Evolutionary conservation across 2,329 filamentous ascomycete species (phyloP), one percentile per base, ranked within the genome.

Genomic region (Aschersonia sp.): DNA sequence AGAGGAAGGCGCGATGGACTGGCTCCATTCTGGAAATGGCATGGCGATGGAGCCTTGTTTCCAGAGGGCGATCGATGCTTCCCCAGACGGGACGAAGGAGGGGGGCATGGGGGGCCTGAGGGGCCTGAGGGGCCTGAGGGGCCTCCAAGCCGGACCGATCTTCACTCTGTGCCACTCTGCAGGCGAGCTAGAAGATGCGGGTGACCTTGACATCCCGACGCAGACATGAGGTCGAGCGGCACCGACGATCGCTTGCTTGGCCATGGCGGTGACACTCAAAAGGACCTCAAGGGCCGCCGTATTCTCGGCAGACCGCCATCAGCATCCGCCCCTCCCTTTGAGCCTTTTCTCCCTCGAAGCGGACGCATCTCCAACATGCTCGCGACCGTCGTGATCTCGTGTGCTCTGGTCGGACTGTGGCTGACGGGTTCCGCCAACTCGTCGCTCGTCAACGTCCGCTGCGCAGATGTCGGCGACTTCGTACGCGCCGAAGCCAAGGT

Each of bases 381-480:
- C 45, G 49, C 29, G 22, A 45, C 37, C 8, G 45, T 51, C 29
- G 10, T 45, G 4, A 8, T 42, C 40, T n/a, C 22, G 14, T n/a
- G 49, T 42, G 48, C 43, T 12, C 22, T 43, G 10, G 44, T 43
- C 10, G 43, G 45, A 8, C 40, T 45, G 5, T 49, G 47, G 47
- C 48, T 49, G 10, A 35, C 42, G 10, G n/a, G 2, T 30, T 32
- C 32, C 6, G 40, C 30, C 11, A 47, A 37, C 4, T 12, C 43
- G 30, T 41, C 30, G 8, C 43, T 32, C 30, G 32, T 35, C 45
- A 43, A 32, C 29, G n/a, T 45, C n/a, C 43, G 43, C 12, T 70
- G 49, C 68, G 44, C 44, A 22, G 45, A 41, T 30, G 43, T 50
- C 14, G 42, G 45, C 30, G 40, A 44, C 5, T 58, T 58, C 45